Conservation (phyloP, 2,329 filamentous ascomycete genomes). For the Lomentospora prolificans region DNA sequence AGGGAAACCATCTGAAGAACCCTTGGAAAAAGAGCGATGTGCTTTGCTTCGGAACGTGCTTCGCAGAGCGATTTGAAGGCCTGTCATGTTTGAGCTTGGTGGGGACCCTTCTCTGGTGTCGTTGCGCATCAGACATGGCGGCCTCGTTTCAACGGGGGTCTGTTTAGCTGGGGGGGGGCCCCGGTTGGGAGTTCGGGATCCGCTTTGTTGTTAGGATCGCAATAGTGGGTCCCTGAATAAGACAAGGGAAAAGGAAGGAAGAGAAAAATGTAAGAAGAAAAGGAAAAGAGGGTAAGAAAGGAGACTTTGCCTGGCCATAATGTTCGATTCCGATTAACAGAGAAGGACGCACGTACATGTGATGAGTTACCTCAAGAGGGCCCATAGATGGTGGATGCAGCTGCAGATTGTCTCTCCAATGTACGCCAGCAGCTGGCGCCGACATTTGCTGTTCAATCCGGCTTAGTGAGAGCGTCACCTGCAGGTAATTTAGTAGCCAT, state of each 20-base stretch:
- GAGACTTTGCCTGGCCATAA: too few relatives aligned
- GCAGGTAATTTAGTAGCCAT: background rate
- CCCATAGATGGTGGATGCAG: too few relatives aligned
- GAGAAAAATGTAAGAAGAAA: background rate
- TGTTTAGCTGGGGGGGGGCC: background rate
- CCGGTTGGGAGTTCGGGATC: too few relatives aligned
- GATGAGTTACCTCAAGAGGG: background rate
- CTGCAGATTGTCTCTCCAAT: too few relatives aligned
- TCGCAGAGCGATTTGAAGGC: background rate
- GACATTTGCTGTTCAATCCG: background rate
- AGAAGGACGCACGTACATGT: background rate
- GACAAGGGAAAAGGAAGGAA: background rate
- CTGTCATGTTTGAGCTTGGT: background rate
- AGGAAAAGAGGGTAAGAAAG: background rate
- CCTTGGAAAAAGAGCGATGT: background rate
- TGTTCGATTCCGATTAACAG: too few relatives aligned
- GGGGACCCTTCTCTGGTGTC: background rate
- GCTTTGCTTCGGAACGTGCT: background rate
- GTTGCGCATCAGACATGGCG: background rate
- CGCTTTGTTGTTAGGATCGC: background rate
- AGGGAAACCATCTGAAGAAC: background rate
- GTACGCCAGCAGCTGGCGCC: too few relatives aligned
- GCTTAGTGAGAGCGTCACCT: background rate
- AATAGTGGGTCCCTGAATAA: background rate
- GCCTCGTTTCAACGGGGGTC: background rate